A percentile compares a stretch with the other conserved stretches of the same genome.
Conservation (phyloP, 1,139 yeast species). For the Protomyces lactucae-debilis region DNA sequence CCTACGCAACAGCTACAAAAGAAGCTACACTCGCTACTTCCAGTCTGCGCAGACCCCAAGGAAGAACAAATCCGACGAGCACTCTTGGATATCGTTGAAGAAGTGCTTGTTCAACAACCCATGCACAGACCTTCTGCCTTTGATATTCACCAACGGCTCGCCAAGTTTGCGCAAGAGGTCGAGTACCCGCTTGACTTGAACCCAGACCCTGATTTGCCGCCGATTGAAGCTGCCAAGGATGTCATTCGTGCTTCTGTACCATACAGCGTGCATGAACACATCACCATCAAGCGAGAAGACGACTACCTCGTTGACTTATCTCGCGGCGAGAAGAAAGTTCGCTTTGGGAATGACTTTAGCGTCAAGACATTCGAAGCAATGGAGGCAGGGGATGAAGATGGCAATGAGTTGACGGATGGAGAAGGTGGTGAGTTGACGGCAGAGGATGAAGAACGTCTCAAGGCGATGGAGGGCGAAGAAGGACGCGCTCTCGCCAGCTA, state of each 20-base stretch:
- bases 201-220: constrained; percentile 20
- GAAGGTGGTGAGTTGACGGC: constrained; percentile 10
- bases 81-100: constrained; percentile 13
- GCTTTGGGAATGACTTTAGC: constrained; percentile 21
- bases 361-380: constrained; percentile 20
- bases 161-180: constrained; percentile 19
- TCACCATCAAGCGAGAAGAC: constrained; percentile 24
- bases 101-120: constrained; percentile 22
- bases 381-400: constrained; percentile 25
- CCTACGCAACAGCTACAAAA: constrained; percentile 15
- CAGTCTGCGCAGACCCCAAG: constrained; percentile 5
- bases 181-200: constrained; percentile 18
- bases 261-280: constrained; percentile 22
- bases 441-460: constrained; percentile 4
- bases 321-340: constrained; percentile 22
- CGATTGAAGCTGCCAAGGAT: constrained; percentile 25
- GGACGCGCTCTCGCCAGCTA: background rate
- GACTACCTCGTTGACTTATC: constrained; percentile 19
- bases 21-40: constrained; percentile 3
- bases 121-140: constrained; percentile 25
- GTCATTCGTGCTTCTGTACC: constrained; percentile 21
- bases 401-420: constrained; percentile 7
- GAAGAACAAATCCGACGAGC: constrained; percentile 16
- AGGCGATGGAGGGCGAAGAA: background rate
- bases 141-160: constrained; percentile 21